Base-by-base conservation (phyloP, 352 stramenopile genomes). In the Phytophthora uliginosa region DNA sequence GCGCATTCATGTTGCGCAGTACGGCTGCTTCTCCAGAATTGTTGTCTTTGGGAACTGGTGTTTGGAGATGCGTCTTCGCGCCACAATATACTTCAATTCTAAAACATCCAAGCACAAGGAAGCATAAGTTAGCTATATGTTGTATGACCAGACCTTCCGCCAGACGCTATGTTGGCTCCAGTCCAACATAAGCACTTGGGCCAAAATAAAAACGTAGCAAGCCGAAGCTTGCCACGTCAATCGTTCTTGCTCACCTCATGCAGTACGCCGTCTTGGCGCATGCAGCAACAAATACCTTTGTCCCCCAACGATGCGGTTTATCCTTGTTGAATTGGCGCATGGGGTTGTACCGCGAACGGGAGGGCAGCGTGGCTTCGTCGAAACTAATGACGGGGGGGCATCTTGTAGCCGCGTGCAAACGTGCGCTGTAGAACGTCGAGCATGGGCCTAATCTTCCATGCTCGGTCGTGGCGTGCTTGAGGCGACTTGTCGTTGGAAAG, bases 401-500 rank as follows among this genome's bases (percentile, higher is more conserved):
- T 13, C 7, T 22, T 5, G 33, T 60, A 68, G 3, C 58, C 52
- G 7, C 22, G 31, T 3, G 13, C 18, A 45, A 68, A 73, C 7
- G 66, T 68, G 1, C 42, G 17, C 59, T 73, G 59, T 20, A 68
- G 28, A 2, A 57, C 34, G 15, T 55, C 54, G 7, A 73, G 7
- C 0, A 68, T 59, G 4, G 18, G 51, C 13, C 58, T 40, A 6
- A 73, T 52, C 36, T 73, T 73, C 68, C 55, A 75, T 1, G 50
- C 68, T 1, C 68, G 47, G 31, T 71, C 61, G 7, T 24, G 7
- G 2, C 10, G 9, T 1, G 40, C 60, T 3, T 50, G 20, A 7
- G 54, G 42, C 4, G 58, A 62, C 5, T 56, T 50, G 45, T 66
- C 70, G 28, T 70, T 62, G 1, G 56, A 66, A 26, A 75, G 58